A percentile compares a stretch with the other conserved stretches of the same genome.
phyloP scores from a whole-genome alignment of 2,329 filamentous ascomycete genomes.

The Metarhizium guizhouense region DNA sequence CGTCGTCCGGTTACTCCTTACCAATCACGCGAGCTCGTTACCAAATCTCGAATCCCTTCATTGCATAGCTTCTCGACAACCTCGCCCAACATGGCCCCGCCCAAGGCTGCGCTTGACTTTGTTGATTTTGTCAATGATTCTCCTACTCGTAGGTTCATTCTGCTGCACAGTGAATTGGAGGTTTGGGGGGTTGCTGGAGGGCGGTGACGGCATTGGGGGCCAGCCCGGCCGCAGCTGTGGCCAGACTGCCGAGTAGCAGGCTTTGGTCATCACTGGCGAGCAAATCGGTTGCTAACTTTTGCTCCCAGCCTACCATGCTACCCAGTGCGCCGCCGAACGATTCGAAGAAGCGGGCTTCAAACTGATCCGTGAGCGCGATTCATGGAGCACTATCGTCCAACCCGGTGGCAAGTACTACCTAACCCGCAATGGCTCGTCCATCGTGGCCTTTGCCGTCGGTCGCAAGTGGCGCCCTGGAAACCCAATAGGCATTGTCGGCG shows the following conservation, averaged over 20 bases:
- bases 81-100: conserved; percentile 38
- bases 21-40: not conserved
- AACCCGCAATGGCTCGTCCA: conserved; percentile 85
- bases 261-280: not conserved
- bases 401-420: conserved; percentile 95
- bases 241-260: not conserved
- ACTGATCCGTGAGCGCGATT: conserved; percentile 81
- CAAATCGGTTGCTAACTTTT: not conserved
- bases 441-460: conserved; percentile 87
- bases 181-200: not conserved
- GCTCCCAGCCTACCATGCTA: conserved; percentile 79
- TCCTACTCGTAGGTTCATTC: conserved; percentile 64
- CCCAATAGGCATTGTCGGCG: conserved; percentile 84
- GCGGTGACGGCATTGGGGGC: not conserved
- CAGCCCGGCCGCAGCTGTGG: not conserved
- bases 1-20: not conserved
- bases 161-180: not conserved
- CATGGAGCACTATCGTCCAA: conserved; percentile 70
- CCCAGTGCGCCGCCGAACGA: conserved; percentile 65
- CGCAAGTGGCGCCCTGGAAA: conserved; percentile 87
- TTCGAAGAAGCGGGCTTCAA: conserved; percentile 79
- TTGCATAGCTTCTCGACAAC: conserved; percentile 18
- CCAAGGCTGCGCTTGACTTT: conserved; percentile 66
- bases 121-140: conserved; percentile 90
- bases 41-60: not conserved